Evolutionary conservation across 768 basidiomycete genomes (phyloP).

Genomic region (Russula compacta): DNA sequence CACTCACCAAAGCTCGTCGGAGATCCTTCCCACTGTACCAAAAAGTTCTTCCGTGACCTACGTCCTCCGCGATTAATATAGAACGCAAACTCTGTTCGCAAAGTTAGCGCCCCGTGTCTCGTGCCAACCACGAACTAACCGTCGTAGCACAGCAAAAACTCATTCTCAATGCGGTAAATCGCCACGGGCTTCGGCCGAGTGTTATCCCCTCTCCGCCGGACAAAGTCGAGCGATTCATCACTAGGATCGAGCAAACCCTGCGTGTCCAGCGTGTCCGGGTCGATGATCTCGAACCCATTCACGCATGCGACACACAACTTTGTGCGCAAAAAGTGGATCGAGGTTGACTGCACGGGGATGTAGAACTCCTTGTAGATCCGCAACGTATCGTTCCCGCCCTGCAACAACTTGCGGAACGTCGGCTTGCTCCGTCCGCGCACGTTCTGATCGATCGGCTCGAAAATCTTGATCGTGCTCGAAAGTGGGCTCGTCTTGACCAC

Average conservation of each 20-base stretch:
- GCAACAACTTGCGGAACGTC: constrained; percentile 89
- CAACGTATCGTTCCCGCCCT: constrained; percentile 91
- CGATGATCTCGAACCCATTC: constrained; percentile 97
- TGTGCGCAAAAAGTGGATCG: constrained; percentile 95
- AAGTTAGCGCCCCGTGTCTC: background rate
- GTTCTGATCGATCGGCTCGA: constrained; percentile 92
- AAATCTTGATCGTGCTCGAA: constrained; percentile 94
- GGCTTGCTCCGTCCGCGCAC: constrained; percentile 72
- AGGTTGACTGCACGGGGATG: constrained; percentile 94
- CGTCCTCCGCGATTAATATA: constrained; percentile 97
- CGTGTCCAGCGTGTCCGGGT: constrained; percentile 93
- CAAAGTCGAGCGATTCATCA: constrained; percentile 88
- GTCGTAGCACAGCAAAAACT: constrained; percentile 96
- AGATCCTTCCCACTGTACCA: constrained; percentile 93
- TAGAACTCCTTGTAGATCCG: constrained; percentile 98
- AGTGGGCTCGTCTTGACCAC: constrained; percentile 93
- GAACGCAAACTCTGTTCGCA: constrained; percentile 82
- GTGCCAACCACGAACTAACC: constrained; percentile 36
- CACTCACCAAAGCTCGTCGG: constrained; percentile 89
- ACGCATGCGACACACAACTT: constrained; percentile 96
- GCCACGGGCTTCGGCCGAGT: constrained; percentile 88
- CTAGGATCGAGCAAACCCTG: constrained; percentile 91
- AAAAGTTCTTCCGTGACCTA: constrained; percentile 82
- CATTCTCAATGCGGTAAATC: constrained; percentile 93
- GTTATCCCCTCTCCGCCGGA: constrained; percentile 72